Conservation (phyloP, 2,329 filamentous ascomycete genomes). For the Ceratocystis harringtonii region DNA sequence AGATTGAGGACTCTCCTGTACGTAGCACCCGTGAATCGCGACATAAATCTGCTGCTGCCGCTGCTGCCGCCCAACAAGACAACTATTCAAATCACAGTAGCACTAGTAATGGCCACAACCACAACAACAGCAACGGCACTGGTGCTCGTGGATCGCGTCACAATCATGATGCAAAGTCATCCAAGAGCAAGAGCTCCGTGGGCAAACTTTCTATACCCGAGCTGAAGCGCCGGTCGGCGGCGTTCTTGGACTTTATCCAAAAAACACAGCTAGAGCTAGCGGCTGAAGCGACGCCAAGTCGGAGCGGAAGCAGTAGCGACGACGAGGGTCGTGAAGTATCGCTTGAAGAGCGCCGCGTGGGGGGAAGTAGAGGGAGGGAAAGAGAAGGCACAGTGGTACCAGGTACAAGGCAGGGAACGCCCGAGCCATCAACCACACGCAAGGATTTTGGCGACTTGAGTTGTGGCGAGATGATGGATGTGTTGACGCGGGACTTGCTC, state of each 20-base stretch:
- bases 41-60: conserved; percentile 4
- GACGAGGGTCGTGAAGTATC: conserved; percentile 26
- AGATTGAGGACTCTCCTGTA: conserved; percentile 41
- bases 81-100: conserved; percentile 18
- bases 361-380: too few species aligned
- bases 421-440: conserved; percentile 10
- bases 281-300: conserved; percentile 35
- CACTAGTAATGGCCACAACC: conserved; percentile 24
- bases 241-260: conserved; percentile 79
- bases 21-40: conserved; percentile 36
- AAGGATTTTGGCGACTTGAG: conserved; percentile 60
- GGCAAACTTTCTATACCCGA: conserved; percentile 72
- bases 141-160: neutral
- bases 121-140: conserved; percentile 33
- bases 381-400: neutral
- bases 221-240: conserved; percentile 70
- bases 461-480: conserved; percentile 83
- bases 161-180: neutral
- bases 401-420: neutral
- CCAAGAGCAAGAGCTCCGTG: conserved; percentile 38
- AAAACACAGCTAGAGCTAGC: conserved; percentile 80
- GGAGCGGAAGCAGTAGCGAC: conserved; percentile 24
- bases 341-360: conserved; percentile 17
- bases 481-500: conserved; percentile 62
- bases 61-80: neutral